Conservation (phyloP, 1,284 basidiomycete genomes). For the Pisolithus thermaeus region DNA sequence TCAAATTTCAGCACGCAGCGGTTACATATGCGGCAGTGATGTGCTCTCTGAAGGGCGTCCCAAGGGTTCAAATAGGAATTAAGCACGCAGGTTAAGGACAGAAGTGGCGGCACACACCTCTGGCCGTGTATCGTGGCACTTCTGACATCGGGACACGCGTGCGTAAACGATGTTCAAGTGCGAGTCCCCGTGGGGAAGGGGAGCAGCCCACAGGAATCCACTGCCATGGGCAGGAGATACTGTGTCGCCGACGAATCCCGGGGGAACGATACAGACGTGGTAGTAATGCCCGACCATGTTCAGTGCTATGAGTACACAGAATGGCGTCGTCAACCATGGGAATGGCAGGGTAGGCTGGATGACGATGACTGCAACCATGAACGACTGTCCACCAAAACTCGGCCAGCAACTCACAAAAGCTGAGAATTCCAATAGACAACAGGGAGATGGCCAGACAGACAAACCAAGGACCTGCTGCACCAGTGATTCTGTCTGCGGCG, state of each 20-base stretch:
- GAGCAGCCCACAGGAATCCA: conserved; percentile 52
- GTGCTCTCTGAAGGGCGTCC: conserved; percentile 62
- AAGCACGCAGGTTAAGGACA: neutral
- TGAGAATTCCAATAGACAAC: conserved; percentile 61
- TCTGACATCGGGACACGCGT: conserved; percentile 54
- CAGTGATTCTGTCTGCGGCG: conserved; percentile 75
- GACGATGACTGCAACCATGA: conserved; percentile 56
- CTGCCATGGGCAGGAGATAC: conserved; percentile 32
- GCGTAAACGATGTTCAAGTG: conserved; percentile 49
- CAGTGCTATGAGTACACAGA: conserved; percentile 68
- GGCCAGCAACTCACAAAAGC: conserved; percentile 66
- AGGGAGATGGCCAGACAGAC: conserved; percentile 72
- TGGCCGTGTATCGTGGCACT: conserved; percentile 70
- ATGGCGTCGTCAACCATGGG: conserved; percentile 53
- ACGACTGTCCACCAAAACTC: neutral
- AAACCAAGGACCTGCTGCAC: conserved; percentile 88
- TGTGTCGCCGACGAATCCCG: conserved; percentile 54
- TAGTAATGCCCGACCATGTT: conserved; percentile 85
- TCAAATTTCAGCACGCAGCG: conserved; percentile 92
- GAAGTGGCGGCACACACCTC: conserved; percentile 54
- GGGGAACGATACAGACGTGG: conserved; percentile 71
- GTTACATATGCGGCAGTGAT: conserved; percentile 94
- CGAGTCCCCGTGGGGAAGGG: conserved; percentile 22
- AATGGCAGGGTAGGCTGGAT: conserved; percentile 52
- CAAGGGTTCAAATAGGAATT: conserved; percentile 9